These are phyloP conservation scores for Sclerotinia subarctica DNA, from an alignment of 2,329 filamentous ascomycete species.

Conservation along the genomic window DNA sequence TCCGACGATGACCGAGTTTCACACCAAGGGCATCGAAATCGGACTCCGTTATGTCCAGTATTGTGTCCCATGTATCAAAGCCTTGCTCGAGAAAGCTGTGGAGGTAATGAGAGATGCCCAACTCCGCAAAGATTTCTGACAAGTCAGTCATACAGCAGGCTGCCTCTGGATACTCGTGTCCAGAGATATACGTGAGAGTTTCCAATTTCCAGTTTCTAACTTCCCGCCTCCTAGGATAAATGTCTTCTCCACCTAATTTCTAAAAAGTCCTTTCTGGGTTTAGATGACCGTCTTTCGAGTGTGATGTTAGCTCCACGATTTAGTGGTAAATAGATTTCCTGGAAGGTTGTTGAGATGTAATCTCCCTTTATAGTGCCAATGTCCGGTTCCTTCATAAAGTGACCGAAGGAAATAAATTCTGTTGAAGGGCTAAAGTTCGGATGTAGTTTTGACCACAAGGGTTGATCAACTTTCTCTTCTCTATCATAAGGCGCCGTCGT, in stretches of 20 bases:
- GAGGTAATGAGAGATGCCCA: constrained; percentile 77
- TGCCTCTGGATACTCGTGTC: constrained; percentile 38
- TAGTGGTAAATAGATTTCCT: background rate
- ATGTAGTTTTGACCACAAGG: constrained; percentile 8
- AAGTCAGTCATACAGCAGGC: constrained; percentile 50
- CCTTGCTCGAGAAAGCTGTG: constrained; percentile 70
- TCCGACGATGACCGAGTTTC: constrained; percentile 79
- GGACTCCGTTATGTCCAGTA: constrained; percentile 79
- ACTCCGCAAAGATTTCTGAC: constrained; percentile 64
- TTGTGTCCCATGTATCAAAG: constrained; percentile 81
- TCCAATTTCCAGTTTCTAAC: background rate
- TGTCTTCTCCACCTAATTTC: background rate
- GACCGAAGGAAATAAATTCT: background rate
- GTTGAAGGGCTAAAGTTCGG: background rate
- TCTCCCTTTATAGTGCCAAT: constrained; percentile 9
- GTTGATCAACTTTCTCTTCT: background rate
- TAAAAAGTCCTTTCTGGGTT: background rate
- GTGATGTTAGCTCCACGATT: background rate
- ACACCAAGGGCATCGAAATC: constrained; percentile 74
- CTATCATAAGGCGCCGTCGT: background rate
- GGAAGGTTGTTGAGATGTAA: background rate
- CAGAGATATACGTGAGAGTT: constrained; percentile 26
- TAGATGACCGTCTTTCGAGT: background rate
- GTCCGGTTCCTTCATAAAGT: constrained; percentile 3
- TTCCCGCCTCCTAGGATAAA: background rate